These are phyloP conservation scores for Scutellaria barbata DNA, from an alignment of 257 asterid genomes.

Conservation along the genomic window DNA sequence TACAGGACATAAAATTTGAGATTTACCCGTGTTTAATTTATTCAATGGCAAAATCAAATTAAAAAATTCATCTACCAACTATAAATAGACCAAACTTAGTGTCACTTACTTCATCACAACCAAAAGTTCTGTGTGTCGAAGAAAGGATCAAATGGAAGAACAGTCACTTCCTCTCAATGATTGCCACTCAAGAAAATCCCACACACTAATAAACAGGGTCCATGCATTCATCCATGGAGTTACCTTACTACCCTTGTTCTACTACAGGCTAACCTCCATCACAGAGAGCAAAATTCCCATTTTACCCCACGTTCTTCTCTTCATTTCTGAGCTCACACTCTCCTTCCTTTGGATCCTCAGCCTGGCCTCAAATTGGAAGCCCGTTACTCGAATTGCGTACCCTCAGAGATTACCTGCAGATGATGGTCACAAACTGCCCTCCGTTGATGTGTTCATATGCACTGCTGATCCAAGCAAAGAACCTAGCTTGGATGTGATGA, in stretches of 20 bases:
- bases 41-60: too few species aligned
- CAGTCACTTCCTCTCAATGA: conserved; percentile 33
- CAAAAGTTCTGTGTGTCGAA: too few species aligned
- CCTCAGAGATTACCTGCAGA: conserved; percentile 51
- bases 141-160: conserved; percentile 23
- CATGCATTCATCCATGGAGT: conserved; percentile 41
- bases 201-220: conserved; percentile 35
- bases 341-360: conserved; percentile 60
- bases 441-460: conserved; percentile 63
- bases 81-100: neutral
- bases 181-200: conserved; percentile 19
- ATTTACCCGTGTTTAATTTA: too few species aligned
- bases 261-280: conserved; percentile 44
- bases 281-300: neutral
- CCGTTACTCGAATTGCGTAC: conserved; percentile 45
- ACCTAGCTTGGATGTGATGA: conserved; percentile 65
- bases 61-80: neutral
- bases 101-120: too few species aligned
- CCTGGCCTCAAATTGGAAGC: conserved; percentile 55
- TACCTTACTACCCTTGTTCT: conserved; percentile 31
- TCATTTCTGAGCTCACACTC: conserved; percentile 42
- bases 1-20: too few species aligned
- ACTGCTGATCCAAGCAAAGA: conserved; percentile 68
- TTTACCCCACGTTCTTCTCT: conserved; percentile 35
- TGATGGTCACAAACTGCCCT: conserved; percentile 42